phyloP scores from a whole-genome alignment of 2,329 filamentous ascomycete species.

The Mycosphaerella sp. region DNA sequence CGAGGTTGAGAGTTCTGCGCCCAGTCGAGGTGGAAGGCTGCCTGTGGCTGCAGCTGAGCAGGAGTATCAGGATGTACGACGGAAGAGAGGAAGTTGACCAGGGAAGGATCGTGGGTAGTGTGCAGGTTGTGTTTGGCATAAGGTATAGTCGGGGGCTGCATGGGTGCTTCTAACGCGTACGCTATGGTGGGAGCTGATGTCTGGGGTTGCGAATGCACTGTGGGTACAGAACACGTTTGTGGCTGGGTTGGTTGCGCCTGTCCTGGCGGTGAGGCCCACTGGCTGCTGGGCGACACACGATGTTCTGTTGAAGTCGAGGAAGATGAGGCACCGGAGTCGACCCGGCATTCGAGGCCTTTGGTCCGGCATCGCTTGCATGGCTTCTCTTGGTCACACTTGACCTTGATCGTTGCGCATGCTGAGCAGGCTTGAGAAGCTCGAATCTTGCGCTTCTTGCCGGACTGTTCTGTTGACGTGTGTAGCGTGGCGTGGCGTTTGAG shows the following conservation, averaged over 20 bases:
- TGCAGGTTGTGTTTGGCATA: background rate
- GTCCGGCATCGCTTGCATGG: slow-evolving; percentile 19
- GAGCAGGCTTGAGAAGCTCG: slow-evolving; percentile 20
- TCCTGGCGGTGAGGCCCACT: slow-evolving; percentile 8
- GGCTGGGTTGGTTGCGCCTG: slow-evolving; percentile 1
- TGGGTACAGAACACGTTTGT: background rate
- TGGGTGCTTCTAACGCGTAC: background rate
- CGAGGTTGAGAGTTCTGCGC: slow-evolving; percentile 16
- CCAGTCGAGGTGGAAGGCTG: slow-evolving; percentile 11
- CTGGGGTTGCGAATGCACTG: background rate
- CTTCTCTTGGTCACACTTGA: slow-evolving; percentile 23
- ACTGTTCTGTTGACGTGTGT: slow-evolving; percentile 16
- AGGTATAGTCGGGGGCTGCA: slow-evolving; percentile 1
- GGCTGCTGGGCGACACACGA: slow-evolving; percentile 4
- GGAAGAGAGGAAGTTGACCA: slow-evolving; percentile 16
- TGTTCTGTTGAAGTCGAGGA: background rate
- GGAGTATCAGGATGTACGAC: slow-evolving; percentile 13
- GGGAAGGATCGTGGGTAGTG: slow-evolving; percentile 13
- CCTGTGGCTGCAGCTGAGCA: background rate
- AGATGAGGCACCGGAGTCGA: slow-evolving; percentile 9
- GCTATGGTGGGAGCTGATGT: background rate
- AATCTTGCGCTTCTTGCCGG: slow-evolving; percentile 22
- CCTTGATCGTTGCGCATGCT: slow-evolving; percentile 20
- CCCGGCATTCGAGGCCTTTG: slow-evolving; percentile 19
- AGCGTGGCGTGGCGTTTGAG: slow-evolving; percentile 20